Conservation (phyloP, 306 rosid genomes). For the Sicyos baderoa region DNA sequence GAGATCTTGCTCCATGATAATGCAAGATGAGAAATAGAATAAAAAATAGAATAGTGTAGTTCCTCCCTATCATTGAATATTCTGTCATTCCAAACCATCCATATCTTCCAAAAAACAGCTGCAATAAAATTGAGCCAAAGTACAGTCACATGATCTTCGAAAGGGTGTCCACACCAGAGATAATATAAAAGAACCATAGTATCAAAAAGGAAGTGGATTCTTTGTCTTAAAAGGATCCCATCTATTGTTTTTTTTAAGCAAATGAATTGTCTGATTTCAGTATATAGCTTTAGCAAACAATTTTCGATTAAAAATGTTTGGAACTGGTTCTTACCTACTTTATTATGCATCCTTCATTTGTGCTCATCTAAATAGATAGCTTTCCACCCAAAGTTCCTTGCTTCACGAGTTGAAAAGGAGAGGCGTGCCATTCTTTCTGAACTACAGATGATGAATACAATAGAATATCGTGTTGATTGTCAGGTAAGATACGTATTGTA, state of each 20-base stretch:
- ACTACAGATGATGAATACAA: constrained; percentile 98
- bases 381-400: constrained; percentile 89
- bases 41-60: too few relatives aligned
- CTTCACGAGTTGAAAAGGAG: constrained; percentile 96
- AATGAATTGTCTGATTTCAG: constrained; percentile 1
- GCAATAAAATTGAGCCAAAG: too few relatives aligned
- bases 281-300: background rate
- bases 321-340: constrained; percentile 10
- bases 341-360: constrained; percentile 24
- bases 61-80: too few relatives aligned
- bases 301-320: background rate
- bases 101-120: too few relatives aligned
- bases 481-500: constrained; percentile 52
- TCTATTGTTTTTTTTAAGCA: background rate
- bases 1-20: too few relatives aligned
- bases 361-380: constrained; percentile 55
- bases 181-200: too few relatives aligned
- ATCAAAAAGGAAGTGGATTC: too few relatives aligned
- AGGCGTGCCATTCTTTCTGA: constrained; percentile 96
- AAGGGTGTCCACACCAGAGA: too few relatives aligned
- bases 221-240: too few relatives aligned
- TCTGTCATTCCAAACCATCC: too few relatives aligned
- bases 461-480: constrained; percentile 96
- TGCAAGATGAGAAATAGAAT: too few relatives aligned
- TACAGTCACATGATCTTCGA: too few relatives aligned